Conservation (phyloP, 257 asterid genomes). For the Catharanthus roseus region DNA sequence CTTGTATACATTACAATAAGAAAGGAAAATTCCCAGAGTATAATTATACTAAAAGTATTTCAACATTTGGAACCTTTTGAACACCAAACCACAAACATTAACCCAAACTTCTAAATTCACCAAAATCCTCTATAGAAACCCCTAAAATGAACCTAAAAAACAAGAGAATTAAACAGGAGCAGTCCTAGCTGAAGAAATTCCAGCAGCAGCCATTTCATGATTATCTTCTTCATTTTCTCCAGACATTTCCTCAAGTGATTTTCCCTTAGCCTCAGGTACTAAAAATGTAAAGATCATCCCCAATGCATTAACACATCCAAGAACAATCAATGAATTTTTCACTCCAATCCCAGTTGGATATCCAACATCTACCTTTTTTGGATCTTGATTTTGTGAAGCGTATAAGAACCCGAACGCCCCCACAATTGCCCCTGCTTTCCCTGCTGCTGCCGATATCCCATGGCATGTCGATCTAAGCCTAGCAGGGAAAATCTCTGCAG, state of each 20-base stretch:
- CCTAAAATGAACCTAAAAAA: background rate
- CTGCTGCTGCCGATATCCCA: constrained; percentile 24
- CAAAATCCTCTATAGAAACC: background rate
- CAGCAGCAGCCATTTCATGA: background rate
- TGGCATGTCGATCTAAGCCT: constrained; percentile 37
- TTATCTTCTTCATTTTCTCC: constrained; percentile 18
- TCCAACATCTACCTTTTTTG: constrained; percentile 18
- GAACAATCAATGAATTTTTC: constrained; percentile 20
- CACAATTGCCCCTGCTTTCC: constrained; percentile 23
- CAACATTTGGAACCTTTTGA: background rate
- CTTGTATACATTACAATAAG: too few relatives aligned
- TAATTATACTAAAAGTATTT: background rate
- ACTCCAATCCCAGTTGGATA: constrained; percentile 25
- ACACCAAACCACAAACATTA: background rate
- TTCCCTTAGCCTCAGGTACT: constrained; percentile 22
- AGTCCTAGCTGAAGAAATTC: constrained; percentile 11
- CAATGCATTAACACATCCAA: constrained; percentile 21
- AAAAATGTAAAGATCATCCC: constrained; percentile 21
- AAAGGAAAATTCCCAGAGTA: too few relatives aligned
- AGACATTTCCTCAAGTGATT: constrained; percentile 22
- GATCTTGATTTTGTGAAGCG: constrained; percentile 19
- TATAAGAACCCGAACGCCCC: constrained; percentile 25
- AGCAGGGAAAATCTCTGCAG: constrained; percentile 42
- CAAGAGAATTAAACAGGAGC: constrained; percentile 8
- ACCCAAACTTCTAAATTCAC: too few relatives aligned